These are phyloP conservation scores for Stipa capillata DNA, from an alignment of 176 grass and related monocot species.

Conservation along the genomic window DNA sequence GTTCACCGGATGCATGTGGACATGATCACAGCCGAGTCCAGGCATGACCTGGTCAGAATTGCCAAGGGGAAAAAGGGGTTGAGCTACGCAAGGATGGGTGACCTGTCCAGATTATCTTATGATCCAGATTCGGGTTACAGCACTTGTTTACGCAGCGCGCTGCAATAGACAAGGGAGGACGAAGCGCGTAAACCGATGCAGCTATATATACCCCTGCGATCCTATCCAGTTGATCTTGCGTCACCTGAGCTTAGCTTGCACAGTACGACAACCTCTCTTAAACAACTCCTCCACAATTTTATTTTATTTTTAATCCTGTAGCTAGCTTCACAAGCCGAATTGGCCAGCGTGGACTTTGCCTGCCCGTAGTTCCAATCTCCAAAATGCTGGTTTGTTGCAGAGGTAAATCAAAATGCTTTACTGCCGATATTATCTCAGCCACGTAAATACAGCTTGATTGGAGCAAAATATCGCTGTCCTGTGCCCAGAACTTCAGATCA, in stretches of 20 bases:
- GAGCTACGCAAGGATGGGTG: no score
- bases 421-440: no score
- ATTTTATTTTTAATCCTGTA: no score
- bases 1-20: not conserved
- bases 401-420: no score
- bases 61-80: no score
- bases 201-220: not conserved
- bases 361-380: not conserved
- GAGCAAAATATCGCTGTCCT: no score
- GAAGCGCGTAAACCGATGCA: not conserved
- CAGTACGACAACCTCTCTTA: not conserved
- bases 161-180: not conserved
- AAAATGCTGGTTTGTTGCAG: not conserved
- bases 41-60: no score
- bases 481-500: not conserved
- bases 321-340: not conserved
- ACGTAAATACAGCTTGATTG: no score
- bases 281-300: not conserved
- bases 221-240: not conserved
- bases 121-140: constrained; percentile 1
- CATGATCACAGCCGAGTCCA: not conserved
- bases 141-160: not conserved
- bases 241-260: constrained; percentile 15
- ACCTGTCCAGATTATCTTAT: not conserved
- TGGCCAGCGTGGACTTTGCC: not conserved